phyloP scores from a whole-genome alignment of 2,329 filamentous ascomycete genomes.

The Scytalidium sp. region DNA sequence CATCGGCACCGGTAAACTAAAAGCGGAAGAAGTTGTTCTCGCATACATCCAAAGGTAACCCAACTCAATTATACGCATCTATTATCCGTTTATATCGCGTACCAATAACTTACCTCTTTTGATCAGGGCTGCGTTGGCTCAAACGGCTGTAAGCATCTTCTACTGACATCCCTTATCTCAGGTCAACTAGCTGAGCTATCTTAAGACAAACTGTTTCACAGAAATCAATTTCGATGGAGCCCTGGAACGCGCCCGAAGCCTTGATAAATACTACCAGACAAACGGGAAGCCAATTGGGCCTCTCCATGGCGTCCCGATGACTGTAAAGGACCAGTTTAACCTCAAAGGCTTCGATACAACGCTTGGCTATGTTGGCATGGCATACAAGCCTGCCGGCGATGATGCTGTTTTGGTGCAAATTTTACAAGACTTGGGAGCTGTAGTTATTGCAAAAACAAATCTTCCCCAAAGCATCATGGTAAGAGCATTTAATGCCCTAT shows the following conservation, averaged over 20 bases:
- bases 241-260: slow-evolving; percentile 30
- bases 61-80: background rate
- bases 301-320: slow-evolving; percentile 52
- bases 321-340: slow-evolving; percentile 60
- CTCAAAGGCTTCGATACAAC: slow-evolving; percentile 55
- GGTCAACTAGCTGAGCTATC: background rate
- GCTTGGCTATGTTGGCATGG: slow-evolving; percentile 52
- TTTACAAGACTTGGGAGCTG: slow-evolving; percentile 44
- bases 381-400: slow-evolving; percentile 44
- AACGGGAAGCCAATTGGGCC: slow-evolving; percentile 43
- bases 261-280: slow-evolving; percentile 33
- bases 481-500: slow-evolving; percentile 30
- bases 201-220: slow-evolving; percentile 33
- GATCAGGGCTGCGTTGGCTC: slow-evolving; percentile 1
- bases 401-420: slow-evolving; percentile 49
- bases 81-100: background rate
- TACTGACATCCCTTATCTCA: too few species aligned
- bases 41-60: slow-evolving; percentile 2
- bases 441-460: slow-evolving; percentile 52
- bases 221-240: slow-evolving; percentile 41
- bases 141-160: slow-evolving; percentile 1
- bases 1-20: slow-evolving; percentile 1
- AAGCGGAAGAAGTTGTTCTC: slow-evolving; percentile 1
- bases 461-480: slow-evolving; percentile 50
- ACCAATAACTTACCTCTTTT: background rate